These are phyloP conservation scores for Cenchrus fungigraminus DNA, from an alignment of 176 grass and related monocot species.

Conservation along the genomic window DNA sequence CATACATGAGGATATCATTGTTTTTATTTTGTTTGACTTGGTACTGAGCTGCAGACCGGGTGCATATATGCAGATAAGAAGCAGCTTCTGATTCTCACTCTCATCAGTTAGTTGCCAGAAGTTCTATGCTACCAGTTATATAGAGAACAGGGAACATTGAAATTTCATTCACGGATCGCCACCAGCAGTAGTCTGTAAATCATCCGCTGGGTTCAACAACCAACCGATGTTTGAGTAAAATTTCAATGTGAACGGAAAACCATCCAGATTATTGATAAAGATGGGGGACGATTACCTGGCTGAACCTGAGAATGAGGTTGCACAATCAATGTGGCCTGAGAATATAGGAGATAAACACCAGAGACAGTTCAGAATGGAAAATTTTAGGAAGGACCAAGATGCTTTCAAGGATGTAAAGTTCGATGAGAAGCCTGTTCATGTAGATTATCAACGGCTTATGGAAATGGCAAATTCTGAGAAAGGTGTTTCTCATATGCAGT, in stretches of 20 bases:
- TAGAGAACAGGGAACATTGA: not conserved
- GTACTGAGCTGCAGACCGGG: not conserved
- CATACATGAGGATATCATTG: not conserved
- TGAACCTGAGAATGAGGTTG: slow-evolving; percentile 64
- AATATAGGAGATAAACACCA: slow-evolving; percentile 63
- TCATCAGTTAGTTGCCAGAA: slow-evolving; percentile 16
- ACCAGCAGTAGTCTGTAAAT: not conserved
- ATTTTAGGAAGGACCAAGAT: slow-evolving; percentile 51
- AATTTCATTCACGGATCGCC: slow-evolving; percentile 22
- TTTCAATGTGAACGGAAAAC: slow-evolving; percentile 32
- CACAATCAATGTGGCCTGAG: slow-evolving; percentile 85
- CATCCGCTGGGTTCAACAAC: not conserved
- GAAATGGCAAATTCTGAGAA: slow-evolving; percentile 79
- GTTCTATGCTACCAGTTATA: not conserved
- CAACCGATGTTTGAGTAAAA: slow-evolving; percentile 9
- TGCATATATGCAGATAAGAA: slow-evolving; percentile 38
- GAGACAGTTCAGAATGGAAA: slow-evolving; percentile 73
- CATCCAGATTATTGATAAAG: slow-evolving; percentile 25
- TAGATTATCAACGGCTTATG: slow-evolving; percentile 54
- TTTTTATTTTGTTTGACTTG: slow-evolving; percentile 9
- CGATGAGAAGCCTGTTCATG: slow-evolving; percentile 42
- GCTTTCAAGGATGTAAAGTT: slow-evolving; percentile 62
- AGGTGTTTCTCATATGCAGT: slow-evolving; percentile 64
- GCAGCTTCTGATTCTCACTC: slow-evolving; percentile 22
- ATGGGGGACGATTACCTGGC: slow-evolving; percentile 70